Percentiles rank a stretch among this genome's conserved stretches.
Evolutionary conservation across 2,329 filamentous ascomycete species (phyloP).

Genomic region (Alternaria panax): DNA sequence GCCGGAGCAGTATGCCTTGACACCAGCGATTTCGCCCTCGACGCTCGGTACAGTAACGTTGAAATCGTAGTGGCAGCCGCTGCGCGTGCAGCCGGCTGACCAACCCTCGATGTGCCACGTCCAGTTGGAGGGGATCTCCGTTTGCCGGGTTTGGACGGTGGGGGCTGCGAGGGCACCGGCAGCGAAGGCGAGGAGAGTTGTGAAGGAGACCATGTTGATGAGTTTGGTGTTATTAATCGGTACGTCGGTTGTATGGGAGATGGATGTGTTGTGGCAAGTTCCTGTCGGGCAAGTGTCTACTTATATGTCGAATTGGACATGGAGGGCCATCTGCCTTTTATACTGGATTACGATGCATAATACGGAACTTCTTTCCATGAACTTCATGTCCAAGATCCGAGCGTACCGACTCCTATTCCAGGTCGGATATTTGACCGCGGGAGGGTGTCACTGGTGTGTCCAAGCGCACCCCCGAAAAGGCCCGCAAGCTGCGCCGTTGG

Average conservation of each 20-base stretch:
- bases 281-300: not conserved
- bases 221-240: not conserved
- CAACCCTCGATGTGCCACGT: not conserved
- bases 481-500: not conserved
- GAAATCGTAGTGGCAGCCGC: not conserved
- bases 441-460: not conserved
- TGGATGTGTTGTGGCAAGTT: not conserved
- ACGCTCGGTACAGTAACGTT: not conserved
- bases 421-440: not conserved
- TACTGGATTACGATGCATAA: not conserved
- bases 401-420: not conserved
- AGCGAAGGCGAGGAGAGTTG: not conserved
- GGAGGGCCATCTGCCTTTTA: not conserved
- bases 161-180: not conserved
- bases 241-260: not conserved
- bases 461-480: not conserved
- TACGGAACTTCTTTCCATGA: not conserved
- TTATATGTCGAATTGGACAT: not conserved
- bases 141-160: not conserved
- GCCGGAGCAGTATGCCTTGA: not conserved
- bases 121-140: not conserved
- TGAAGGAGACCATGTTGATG: not conserved
- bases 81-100: not conserved
- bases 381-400: not conserved
- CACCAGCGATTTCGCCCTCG: not conserved